Percentiles rank a stretch among this genome's conserved stretches.
Evolutionary conservation across 1,284 basidiomycete genomes (phyloP).

Genomic region (Apiotrichum montevideense): DNA sequence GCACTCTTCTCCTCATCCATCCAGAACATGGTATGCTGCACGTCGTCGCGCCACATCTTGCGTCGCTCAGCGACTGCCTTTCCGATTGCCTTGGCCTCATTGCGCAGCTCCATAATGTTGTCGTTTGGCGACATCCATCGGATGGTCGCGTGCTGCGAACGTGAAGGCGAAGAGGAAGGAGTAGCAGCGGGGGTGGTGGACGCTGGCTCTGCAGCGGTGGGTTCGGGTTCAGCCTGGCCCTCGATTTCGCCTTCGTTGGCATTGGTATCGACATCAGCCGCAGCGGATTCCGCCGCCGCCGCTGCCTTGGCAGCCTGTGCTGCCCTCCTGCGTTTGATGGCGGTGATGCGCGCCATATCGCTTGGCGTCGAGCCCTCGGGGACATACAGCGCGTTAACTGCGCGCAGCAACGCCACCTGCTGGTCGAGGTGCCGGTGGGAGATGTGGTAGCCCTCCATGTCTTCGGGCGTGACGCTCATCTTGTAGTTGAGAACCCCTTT

Average conservation of each 20-base stretch:
- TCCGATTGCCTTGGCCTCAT: constrained; percentile 29
- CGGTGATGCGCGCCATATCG: neutral
- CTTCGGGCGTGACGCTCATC: constrained; percentile 18
- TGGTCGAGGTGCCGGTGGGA: constrained; percentile 14
- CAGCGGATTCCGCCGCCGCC: too few relatives aligned
- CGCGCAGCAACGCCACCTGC: constrained; percentile 17
- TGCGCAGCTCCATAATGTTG: constrained; percentile 22
- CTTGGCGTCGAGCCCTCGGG: constrained; percentile 37
- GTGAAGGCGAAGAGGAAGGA: too few relatives aligned
- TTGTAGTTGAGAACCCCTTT: constrained; percentile 40
- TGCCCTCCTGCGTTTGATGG: too few relatives aligned
- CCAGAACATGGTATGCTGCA: neutral
- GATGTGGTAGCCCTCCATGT: constrained; percentile 11
- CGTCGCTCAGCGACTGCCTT: constrained; percentile 26
- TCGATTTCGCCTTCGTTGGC: too few relatives aligned
- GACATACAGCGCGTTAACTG: constrained; percentile 30
- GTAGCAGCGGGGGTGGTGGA: too few relatives aligned
- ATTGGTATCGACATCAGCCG: too few relatives aligned
- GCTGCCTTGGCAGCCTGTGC: too few relatives aligned
- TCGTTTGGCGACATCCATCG: constrained; percentile 31
- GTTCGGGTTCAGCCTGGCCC: too few relatives aligned
- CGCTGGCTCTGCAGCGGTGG: too few relatives aligned
- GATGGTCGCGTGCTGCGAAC: neutral
- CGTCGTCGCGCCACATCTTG: constrained; percentile 13
- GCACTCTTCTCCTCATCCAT: neutral